Evolutionary conservation across 345 rosid species (phyloP).

Genomic region (Triadica sebifera): DNA sequence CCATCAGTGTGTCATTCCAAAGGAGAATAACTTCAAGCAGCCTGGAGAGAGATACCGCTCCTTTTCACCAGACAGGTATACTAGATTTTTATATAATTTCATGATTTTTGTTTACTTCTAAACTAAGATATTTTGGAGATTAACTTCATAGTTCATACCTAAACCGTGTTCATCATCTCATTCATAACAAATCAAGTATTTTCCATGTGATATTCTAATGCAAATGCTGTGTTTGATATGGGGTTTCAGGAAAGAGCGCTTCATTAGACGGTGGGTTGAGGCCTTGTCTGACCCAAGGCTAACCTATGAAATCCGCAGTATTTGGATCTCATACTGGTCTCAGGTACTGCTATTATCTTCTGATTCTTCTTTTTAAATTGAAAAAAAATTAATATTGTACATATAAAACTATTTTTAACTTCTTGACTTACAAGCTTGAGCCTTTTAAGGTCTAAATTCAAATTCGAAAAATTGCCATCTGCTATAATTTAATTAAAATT

Average conservation of each 20-base stretch:
- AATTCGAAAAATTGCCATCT: no score
- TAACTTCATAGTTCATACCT: no score
- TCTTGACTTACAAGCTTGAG: no score
- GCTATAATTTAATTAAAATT: no score
- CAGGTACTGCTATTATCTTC: slow-evolving; percentile 14
- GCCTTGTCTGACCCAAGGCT: slow-evolving; percentile 26
- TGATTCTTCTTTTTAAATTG: background rate
- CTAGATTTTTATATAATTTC: background rate
- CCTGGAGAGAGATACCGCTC: slow-evolving; percentile 35
- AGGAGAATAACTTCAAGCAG: slow-evolving; percentile 37
- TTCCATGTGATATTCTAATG: background rate
- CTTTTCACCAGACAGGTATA: slow-evolving; percentile 28
- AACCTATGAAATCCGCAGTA: slow-evolving; percentile 30
- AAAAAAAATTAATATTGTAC: background rate
- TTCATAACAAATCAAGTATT: no score
- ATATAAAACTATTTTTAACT: no score
- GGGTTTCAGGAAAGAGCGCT: slow-evolving; percentile 25
- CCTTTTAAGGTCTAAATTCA: no score
- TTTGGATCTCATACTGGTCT: slow-evolving; percentile 32
- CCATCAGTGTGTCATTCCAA: slow-evolving; percentile 12
- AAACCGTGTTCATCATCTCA: no score
- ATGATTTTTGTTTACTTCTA: background rate
- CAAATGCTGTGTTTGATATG: background rate
- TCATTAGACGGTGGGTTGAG: slow-evolving; percentile 22
- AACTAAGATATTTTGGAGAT: background rate